These are phyloP conservation scores for Mimosa bimucronata DNA, from an alignment of 306 rosid species.

Conservation along the genomic window DNA sequence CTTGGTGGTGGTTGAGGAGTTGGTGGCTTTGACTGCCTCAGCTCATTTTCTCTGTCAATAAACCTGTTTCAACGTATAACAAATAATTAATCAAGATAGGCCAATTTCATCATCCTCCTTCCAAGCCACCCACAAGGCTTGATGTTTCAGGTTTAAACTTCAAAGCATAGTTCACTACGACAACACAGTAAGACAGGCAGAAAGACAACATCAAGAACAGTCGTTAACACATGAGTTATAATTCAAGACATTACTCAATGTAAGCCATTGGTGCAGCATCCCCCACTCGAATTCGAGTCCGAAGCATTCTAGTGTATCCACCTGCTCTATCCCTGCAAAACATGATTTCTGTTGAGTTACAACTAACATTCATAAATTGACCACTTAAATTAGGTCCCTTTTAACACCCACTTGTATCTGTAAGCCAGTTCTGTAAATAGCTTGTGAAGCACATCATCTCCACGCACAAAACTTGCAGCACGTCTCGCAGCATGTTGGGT, in stretches of 20 bases:
- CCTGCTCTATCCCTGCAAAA: slow-evolving; percentile 83
- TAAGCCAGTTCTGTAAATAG: slow-evolving; percentile 89
- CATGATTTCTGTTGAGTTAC: slow-evolving; percentile 37
- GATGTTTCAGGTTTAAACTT: slow-evolving; percentile 1
- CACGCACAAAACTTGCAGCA: slow-evolving; percentile 84
- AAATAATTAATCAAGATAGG: background rate
- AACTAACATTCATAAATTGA: background rate
- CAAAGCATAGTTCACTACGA: background rate
- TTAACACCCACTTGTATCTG: slow-evolving; percentile 70
- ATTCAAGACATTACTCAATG: slow-evolving; percentile 69
- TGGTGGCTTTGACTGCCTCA: slow-evolving; percentile 84
- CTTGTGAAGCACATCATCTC: slow-evolving; percentile 93
- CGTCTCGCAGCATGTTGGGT: slow-evolving; percentile 79
- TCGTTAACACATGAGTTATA: slow-evolving; percentile 20
- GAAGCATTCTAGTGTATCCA: slow-evolving; percentile 91
- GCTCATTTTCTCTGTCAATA: slow-evolving; percentile 81
- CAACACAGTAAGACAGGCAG: background rate
- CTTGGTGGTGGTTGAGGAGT: slow-evolving; percentile 78
- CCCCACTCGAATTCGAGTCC: slow-evolving; percentile 91
- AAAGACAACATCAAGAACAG: slow-evolving; percentile 13
- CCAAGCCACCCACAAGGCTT: slow-evolving; percentile 5
- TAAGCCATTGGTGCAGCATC: slow-evolving; percentile 99
- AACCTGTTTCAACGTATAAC: slow-evolving; percentile 57
- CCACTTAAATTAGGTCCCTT: slow-evolving; percentile 17
- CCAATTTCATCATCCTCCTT: slow-evolving; percentile 25